Conservation (phyloP, 2,329 filamentous ascomycete species). For the Beauveria asiatica region DNA sequence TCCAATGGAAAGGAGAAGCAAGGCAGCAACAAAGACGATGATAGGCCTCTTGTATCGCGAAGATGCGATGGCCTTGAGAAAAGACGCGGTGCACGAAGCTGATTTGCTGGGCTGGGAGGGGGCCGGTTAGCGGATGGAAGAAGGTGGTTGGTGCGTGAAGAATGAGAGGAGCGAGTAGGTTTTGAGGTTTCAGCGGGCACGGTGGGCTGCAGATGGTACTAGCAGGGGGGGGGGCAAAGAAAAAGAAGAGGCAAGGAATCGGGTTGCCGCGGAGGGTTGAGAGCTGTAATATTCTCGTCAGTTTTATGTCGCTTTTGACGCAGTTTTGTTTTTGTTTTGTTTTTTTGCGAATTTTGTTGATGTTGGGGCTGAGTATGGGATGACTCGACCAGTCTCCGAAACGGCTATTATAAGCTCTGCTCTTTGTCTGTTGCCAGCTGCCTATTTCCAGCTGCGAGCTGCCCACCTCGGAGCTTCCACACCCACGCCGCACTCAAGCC, state of each 20-base stretch:
- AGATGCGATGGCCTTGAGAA: conserved; percentile 20
- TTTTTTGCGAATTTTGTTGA: too few relatives aligned
- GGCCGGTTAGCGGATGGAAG: conserved; percentile 12
- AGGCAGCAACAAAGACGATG: conserved; percentile 32
- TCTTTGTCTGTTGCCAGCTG: too few relatives aligned
- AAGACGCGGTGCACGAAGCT: conserved; percentile 12
- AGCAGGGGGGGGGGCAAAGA: neutral
- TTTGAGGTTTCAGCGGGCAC: conserved; percentile 10
- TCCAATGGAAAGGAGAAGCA: conserved; percentile 39
- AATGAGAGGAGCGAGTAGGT: neutral
- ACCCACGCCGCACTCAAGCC: neutral
- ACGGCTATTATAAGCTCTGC: too few relatives aligned
- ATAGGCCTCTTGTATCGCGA: conserved; percentile 42
- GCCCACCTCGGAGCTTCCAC: conserved; percentile 6
- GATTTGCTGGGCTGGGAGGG: conserved; percentile 11
- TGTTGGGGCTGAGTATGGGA: too few relatives aligned
- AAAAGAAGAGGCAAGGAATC: too few relatives aligned
- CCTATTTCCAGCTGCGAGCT: too few relatives aligned
- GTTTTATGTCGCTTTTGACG: too few relatives aligned
- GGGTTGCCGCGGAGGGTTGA: too few relatives aligned
- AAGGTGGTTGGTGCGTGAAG: conserved; percentile 12
- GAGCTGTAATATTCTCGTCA: too few relatives aligned
- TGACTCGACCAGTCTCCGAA: too few relatives aligned
- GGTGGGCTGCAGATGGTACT: conserved; percentile 9
- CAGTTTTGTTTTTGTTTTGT: too few relatives aligned